These are phyloP conservation scores for Stagonosporopsis chrysanthemi DNA, from an alignment of 2,329 filamentous ascomycete species.

Conservation along the genomic window DNA sequence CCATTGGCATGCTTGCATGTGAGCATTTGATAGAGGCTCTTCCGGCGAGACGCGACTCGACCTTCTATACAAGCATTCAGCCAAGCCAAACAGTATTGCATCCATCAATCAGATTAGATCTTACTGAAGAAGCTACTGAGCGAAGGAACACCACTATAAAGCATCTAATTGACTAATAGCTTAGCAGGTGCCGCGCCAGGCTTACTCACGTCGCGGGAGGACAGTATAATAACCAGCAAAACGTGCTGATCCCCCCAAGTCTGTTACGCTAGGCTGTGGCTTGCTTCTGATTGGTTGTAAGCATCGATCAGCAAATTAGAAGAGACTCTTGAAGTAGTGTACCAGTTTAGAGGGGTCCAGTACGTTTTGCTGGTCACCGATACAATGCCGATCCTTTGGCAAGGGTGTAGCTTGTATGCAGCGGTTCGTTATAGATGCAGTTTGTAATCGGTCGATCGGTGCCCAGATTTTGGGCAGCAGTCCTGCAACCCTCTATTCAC, in stretches of 20 bases:
- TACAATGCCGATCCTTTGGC: not conserved
- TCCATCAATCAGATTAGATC: constrained; percentile 9
- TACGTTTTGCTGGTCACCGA: too few relatives aligned
- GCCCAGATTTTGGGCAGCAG: not conserved
- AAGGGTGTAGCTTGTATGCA: not conserved
- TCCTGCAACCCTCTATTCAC: not conserved
- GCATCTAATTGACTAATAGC: not conserved
- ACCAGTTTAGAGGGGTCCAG: too few relatives aligned
- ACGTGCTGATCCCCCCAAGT: too few relatives aligned
- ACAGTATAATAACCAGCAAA: too few relatives aligned
- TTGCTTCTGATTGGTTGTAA: too few relatives aligned
- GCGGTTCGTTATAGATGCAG: not conserved
- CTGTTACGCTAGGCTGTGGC: too few relatives aligned
- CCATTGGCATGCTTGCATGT: not conserved
- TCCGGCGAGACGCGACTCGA: not conserved
- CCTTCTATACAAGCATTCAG: not conserved
- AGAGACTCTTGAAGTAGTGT: too few relatives aligned
- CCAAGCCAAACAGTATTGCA: not conserved
- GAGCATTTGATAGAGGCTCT: not conserved
- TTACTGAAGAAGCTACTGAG: not conserved
- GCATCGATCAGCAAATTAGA: too few relatives aligned
- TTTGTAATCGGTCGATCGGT: not conserved
- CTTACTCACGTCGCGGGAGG: not conserved
- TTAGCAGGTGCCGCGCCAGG: constrained; percentile 4
- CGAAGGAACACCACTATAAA: constrained; percentile 3